Percentiles rank a stretch among this genome's conserved stretches.
These are phyloP conservation scores for Aureobasidium sp. DNA, from an alignment of 2,329 filamentous ascomycete species.

Conservation along the genomic window DNA sequence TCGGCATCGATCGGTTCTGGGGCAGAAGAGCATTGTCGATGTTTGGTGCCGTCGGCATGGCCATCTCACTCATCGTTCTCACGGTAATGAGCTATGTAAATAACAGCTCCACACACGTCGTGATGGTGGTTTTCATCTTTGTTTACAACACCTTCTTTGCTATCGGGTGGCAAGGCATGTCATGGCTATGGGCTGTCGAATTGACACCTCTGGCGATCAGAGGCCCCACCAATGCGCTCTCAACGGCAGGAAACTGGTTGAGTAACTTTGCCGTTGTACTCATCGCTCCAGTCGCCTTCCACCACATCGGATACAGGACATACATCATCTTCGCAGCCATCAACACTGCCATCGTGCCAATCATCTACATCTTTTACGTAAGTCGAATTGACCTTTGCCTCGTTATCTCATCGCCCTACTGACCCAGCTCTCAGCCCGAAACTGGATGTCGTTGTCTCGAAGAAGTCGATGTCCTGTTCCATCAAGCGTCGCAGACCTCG, in stretches of 20 bases:
- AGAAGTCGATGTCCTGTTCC: constrained; percentile 64
- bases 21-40: constrained; percentile 29
- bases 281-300: constrained; percentile 23
- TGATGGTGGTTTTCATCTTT: constrained; percentile 63
- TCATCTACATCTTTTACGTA: not conserved
- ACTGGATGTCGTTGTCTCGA: constrained; percentile 52
- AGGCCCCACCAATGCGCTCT: constrained; percentile 57
- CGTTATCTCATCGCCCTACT: not conserved
- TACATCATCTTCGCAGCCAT: constrained; percentile 34
- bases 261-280: constrained; percentile 44
- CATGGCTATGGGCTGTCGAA: constrained; percentile 57
- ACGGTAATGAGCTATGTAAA: constrained; percentile 34
- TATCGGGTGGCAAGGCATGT: constrained; percentile 53
- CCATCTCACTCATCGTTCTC: constrained; percentile 27
- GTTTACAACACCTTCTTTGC: constrained; percentile 58
- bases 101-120: constrained; percentile 48
- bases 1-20: constrained; percentile 33
- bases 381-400: not conserved
- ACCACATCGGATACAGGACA: constrained; percentile 24
- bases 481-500: constrained; percentile 37
- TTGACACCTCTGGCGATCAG: constrained; percentile 52
- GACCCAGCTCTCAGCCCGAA: constrained; percentile 44
- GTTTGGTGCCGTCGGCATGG: constrained; percentile 40
- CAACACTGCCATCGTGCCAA: constrained; percentile 27
- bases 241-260: constrained; percentile 55